A percentile compares a stretch with the other conserved stretches of the same genome.
Evolutionary conservation across 345 rosid species (phyloP).

Genomic region (Gossypium raimondii): DNA sequence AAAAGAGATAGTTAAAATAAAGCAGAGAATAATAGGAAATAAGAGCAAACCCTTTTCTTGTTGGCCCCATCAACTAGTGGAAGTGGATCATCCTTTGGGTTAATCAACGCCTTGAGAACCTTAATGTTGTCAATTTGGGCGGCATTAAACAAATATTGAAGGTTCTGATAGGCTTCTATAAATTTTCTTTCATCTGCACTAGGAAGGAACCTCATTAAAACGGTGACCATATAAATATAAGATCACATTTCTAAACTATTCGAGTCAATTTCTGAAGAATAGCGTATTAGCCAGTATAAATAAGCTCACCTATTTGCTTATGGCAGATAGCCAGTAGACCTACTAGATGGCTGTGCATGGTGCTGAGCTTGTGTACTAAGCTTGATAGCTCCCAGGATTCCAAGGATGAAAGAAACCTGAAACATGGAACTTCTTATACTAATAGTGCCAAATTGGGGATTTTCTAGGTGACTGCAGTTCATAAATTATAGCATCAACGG

Average conservation of each 20-base stretch:
- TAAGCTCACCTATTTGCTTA: constrained; percentile 39
- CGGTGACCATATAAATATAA: not conserved
- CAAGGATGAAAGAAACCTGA: constrained; percentile 47
- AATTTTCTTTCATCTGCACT: constrained; percentile 39
- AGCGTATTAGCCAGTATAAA: too few relatives aligned
- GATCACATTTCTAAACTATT: too few relatives aligned
- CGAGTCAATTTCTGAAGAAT: too few relatives aligned
- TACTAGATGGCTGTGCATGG: constrained; percentile 38
- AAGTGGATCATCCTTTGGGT: constrained; percentile 37
- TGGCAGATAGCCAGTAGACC: constrained; percentile 32
- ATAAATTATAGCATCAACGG: constrained; percentile 12
- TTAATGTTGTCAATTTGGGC: constrained; percentile 44
- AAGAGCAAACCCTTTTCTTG: constrained; percentile 32
- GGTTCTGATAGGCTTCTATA: constrained; percentile 30
- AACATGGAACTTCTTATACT: not conserved
- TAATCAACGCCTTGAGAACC: constrained; percentile 39
- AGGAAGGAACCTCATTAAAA: not conserved
- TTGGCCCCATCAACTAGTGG: constrained; percentile 43
- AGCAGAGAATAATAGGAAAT: not conserved
- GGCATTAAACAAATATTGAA: constrained; percentile 25
- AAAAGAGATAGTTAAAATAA: not conserved
- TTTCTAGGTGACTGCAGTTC: not conserved
- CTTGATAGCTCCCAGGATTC: constrained; percentile 71
- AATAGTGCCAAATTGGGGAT: not conserved
- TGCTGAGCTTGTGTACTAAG: constrained; percentile 51